Evolutionary conservation across 2,329 filamentous ascomycete genomes (phyloP).

Genomic region (Venturia carpophila): DNA sequence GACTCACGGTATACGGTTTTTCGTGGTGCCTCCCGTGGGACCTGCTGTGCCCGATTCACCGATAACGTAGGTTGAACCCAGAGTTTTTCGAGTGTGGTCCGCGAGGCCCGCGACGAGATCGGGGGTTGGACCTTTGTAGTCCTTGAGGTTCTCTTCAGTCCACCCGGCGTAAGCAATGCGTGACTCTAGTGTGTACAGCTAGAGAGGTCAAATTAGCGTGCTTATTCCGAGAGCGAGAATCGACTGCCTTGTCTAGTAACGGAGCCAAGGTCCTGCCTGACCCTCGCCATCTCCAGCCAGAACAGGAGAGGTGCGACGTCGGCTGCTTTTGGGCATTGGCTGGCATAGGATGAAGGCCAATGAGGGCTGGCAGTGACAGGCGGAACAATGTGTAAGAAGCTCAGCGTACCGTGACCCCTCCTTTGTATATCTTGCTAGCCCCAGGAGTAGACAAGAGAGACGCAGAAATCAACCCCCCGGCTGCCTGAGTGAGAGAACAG

Average conservation of each 20-base stretch:
- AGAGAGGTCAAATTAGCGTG: not conserved
- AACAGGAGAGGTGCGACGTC: no score
- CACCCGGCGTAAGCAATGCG: slow-evolving; percentile 53
- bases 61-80: slow-evolving; percentile 50
- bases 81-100: slow-evolving; percentile 46
- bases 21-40: slow-evolving; percentile 49
- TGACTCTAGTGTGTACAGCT: slow-evolving; percentile 51
- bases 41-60: slow-evolving; percentile 58
- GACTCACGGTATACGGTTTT: slow-evolving; percentile 47
- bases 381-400: no score
- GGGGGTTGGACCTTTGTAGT: slow-evolving; percentile 53
- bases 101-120: slow-evolving; percentile 51
- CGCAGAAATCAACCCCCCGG: slow-evolving; percentile 55
- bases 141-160: slow-evolving; percentile 45
- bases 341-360: no score
- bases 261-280: no score
- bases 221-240: not conserved
- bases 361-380: no score
- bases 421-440: slow-evolving; percentile 51
- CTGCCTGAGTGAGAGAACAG: slow-evolving; percentile 37
- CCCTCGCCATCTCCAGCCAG: no score
- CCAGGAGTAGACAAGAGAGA: slow-evolving; percentile 52
- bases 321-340: no score
- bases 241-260: not conserved
- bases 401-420: slow-evolving; percentile 46